phyloP scores from a whole-genome alignment of 179 eudicot species.

The Beta corolliflora region DNA sequence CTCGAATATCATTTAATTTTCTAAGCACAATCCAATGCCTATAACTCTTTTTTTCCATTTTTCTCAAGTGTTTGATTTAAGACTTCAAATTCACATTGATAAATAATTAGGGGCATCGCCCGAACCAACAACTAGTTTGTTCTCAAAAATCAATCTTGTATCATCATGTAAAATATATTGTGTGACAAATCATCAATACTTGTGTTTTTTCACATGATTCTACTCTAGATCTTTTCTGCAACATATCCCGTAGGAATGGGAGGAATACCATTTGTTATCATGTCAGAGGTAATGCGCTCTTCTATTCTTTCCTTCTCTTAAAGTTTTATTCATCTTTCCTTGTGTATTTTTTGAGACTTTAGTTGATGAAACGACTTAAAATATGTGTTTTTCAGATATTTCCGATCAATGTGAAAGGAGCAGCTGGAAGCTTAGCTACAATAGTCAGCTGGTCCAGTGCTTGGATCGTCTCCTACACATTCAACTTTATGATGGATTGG shows the following conservation, averaged over 20 bases:
- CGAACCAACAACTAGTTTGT: no score
- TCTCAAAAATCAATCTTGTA: no score
- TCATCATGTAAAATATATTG: neutral
- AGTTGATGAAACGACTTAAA: neutral
- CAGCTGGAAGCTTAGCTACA: slow-evolving; percentile 45
- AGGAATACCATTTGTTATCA: slow-evolving; percentile 41
- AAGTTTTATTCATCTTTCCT: no score
- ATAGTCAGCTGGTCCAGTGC: slow-evolving; percentile 23
- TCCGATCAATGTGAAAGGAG: slow-evolving; percentile 43
- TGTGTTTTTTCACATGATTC: neutral
- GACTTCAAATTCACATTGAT: no score
- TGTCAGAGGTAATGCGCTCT: slow-evolving; percentile 40
- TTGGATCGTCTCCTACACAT: slow-evolving; percentile 40
- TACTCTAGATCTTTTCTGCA: slow-evolving; percentile 30
- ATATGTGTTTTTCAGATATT: slow-evolving; percentile 32
- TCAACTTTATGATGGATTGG: slow-evolving; percentile 45
- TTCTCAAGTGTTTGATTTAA: no score
- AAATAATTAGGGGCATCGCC: no score
- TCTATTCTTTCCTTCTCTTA: neutral
- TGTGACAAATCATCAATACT: neutral
- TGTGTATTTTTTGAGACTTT: no score
- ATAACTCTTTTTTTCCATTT: no score
- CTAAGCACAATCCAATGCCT: no score
- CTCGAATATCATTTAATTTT: no score
- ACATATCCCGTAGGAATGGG: slow-evolving; percentile 47